Conservation (phyloP, 495 filamentous ascomycete genomes). For the Chaetomium tenue region DNA sequence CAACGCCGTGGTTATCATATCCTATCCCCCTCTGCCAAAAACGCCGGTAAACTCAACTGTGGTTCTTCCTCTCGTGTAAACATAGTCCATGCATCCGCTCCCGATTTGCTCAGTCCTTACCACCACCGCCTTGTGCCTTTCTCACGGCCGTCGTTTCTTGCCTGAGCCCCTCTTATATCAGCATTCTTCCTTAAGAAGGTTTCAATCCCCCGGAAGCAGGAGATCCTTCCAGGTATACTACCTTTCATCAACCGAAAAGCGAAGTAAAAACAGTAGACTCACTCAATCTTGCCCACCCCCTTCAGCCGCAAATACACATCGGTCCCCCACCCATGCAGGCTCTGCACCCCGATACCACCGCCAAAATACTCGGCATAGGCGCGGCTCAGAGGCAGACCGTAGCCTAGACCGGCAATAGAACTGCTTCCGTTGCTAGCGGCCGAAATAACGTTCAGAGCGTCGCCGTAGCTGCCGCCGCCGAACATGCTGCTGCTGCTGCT, state of each 20-base stretch:
- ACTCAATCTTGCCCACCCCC: slow-evolving; percentile 71
- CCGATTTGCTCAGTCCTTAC: not conserved
- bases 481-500: not conserved
- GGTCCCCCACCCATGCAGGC: slow-evolving; percentile 88
- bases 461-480: not conserved
- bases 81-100: no score
- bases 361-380: slow-evolving; percentile 99
- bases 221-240: no score
- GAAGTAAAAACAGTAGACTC: slow-evolving; percentile 17
- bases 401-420: slow-evolving; percentile 88
- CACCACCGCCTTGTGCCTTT: not conserved
- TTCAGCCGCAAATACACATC: slow-evolving; percentile 66
- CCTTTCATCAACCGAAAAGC: not conserved
- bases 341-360: slow-evolving; percentile 91
- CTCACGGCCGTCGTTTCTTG: slow-evolving; percentile 3
- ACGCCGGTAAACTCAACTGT: not conserved
- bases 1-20: not conserved
- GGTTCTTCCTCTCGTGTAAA: not conserved
- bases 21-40: not conserved
- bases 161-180: not conserved
- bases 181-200: not conserved
- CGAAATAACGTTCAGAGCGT: slow-evolving; percentile 72
- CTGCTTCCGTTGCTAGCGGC: slow-evolving; percentile 62
- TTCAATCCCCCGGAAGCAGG: not conserved
- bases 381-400: slow-evolving; percentile 85